Conservation (phyloP, 345 rosid genomes). For the Gossypium turneri region DNA sequence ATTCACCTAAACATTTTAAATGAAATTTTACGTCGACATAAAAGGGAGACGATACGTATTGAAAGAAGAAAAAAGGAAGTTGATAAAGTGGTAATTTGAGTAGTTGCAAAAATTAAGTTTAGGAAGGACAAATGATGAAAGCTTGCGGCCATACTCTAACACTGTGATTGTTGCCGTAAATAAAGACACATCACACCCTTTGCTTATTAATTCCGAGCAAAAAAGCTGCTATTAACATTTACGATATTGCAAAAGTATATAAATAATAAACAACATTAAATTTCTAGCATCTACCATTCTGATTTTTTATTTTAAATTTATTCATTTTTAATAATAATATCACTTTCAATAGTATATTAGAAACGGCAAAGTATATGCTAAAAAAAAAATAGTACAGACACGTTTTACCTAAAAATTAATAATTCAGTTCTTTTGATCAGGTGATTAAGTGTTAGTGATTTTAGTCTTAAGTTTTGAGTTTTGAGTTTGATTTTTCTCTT, state of each 20-base stretch:
- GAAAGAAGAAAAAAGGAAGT: background rate
- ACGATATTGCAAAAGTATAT: no score
- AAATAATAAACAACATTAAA: background rate
- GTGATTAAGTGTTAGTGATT: no score
- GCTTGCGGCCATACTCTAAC: background rate
- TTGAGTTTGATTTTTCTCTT: no score
- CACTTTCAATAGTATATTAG: no score
- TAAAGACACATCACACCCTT: background rate
- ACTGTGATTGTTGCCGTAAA: background rate
- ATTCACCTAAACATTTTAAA: background rate
- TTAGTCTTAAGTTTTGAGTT: no score
- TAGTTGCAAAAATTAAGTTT: background rate
- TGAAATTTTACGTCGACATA: background rate
- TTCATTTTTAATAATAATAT: background rate
- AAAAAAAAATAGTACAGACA: no score
- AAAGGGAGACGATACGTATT: background rate
- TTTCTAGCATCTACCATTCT: background rate
- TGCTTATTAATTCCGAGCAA: background rate
- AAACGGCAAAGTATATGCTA: no score
- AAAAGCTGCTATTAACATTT: background rate
- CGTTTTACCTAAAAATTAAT: accelerated
- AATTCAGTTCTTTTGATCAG: no score
- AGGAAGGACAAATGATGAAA: background rate
- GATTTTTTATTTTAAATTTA: background rate
- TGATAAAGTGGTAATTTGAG: background rate